Conservation (phyloP, 805 yeast species). For the Hanseniaspora osmophila region DNA sequence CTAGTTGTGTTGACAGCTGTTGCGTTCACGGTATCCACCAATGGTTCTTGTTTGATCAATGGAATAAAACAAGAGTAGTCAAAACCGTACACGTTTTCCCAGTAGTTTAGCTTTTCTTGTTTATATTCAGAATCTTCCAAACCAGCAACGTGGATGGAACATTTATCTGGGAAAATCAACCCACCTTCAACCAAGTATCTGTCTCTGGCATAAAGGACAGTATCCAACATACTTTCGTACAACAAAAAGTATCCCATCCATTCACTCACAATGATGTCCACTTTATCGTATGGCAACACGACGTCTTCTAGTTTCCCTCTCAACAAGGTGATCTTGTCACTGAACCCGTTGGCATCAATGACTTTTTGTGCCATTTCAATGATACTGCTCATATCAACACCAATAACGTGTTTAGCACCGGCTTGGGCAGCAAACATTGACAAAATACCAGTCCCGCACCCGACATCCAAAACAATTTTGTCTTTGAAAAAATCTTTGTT, state of each 20-base stretch:
- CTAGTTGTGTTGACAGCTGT: slow-evolving; percentile 62
- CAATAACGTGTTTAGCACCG: slow-evolving; percentile 97
- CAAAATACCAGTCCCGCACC: slow-evolving; percentile 96
- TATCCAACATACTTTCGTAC: slow-evolving; percentile 95
- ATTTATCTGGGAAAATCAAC: slow-evolving; percentile 86
- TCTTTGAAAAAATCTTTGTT: slow-evolving; percentile 82
- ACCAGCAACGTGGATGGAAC: slow-evolving; percentile 78
- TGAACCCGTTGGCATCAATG: slow-evolving; percentile 67
- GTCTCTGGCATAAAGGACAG: slow-evolving; percentile 90
- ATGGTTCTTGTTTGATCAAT: slow-evolving; percentile 81
- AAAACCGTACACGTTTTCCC: slow-evolving; percentile 96
- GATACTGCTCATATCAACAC: slow-evolving; percentile 93
- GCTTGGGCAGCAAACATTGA: slow-evolving; percentile 97
- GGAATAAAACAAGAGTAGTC: slow-evolving; percentile 85
- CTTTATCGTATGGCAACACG: slow-evolving; percentile 67
- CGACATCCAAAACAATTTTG: slow-evolving; percentile 91
- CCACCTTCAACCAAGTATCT: slow-evolving; percentile 68
- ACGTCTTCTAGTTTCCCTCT: slow-evolving; percentile 94
- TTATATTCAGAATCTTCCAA: slow-evolving; percentile 88
- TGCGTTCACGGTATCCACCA: slow-evolving; percentile 88
- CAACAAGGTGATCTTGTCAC: slow-evolving; percentile 72
- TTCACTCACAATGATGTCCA: slow-evolving; percentile 89
- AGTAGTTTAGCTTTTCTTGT: slow-evolving; percentile 77
- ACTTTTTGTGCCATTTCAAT: slow-evolving; percentile 92
- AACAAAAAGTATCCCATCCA: slow-evolving; percentile 98